A percentile compares a stretch with the other conserved stretches of the same genome.
These are phyloP conservation scores for Fraxinus quadrangulata DNA, from an alignment of 257 asterid genomes.

Conservation along the genomic window DNA sequence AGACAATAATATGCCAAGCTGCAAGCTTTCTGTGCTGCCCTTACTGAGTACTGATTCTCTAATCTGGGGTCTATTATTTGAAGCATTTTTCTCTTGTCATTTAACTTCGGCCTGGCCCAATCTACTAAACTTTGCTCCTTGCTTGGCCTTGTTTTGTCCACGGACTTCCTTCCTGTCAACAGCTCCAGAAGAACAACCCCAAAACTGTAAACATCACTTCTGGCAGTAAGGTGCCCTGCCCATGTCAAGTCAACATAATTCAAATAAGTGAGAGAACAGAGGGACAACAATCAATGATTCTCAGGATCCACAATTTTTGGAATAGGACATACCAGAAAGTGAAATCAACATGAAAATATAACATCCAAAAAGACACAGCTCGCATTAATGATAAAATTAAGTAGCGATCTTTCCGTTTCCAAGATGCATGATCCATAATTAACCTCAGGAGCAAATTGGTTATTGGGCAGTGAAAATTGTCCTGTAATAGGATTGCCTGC, in stretches of 20 bases:
- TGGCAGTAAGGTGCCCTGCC: constrained; percentile 95
- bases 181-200: constrained; percentile 98
- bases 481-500: background rate
- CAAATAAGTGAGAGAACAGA: constrained; percentile 20
- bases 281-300: constrained; percentile 3
- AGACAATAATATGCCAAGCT: constrained; percentile 97
- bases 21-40: constrained; percentile 99
- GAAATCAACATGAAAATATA: background rate
- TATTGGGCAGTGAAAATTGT: background rate
- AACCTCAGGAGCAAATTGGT: background rate
- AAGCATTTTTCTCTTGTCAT: constrained; percentile 93
- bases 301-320: background rate
- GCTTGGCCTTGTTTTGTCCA: constrained; percentile 98
- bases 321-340: background rate
- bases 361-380: background rate
- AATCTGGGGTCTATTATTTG: constrained; percentile 92
- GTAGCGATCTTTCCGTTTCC: background rate
- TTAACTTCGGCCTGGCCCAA: constrained; percentile 97
- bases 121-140: constrained; percentile 97
- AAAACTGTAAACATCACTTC: constrained; percentile 98
- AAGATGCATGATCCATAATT: background rate
- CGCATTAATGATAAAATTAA: background rate
- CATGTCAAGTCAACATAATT: constrained; percentile 31
- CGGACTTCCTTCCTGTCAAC: constrained; percentile 94
- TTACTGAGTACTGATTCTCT: constrained; percentile 83